Evolutionary conservation across 495 filamentous ascomycete species (phyloP).

Genomic region (Penicillium canescens): DNA sequence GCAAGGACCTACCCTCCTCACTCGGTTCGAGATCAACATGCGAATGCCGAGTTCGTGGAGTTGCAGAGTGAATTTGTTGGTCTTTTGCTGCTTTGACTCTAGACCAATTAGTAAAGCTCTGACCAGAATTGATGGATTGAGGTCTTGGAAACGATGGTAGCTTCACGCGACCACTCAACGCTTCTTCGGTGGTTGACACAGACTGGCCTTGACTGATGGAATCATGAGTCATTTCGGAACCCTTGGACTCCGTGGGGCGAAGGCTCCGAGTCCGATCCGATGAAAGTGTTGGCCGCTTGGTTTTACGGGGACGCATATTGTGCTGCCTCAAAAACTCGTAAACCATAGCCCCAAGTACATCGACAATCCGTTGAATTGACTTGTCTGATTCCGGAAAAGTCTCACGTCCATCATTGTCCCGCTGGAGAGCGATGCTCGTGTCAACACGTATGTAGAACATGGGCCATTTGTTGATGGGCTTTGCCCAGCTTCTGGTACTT

Average conservation of each 20-base stretch:
- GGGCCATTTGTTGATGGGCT: constrained; percentile 79
- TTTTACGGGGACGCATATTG: constrained; percentile 54
- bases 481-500: constrained; percentile 58
- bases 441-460: constrained; percentile 87
- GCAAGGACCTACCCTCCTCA: neutral
- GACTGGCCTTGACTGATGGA: neutral
- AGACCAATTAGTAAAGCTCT: constrained; percentile 61
- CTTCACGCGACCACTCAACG: constrained; percentile 27
- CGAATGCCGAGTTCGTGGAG: neutral
- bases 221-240: neutral
- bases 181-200: constrained; percentile 23
- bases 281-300: constrained; percentile 15
- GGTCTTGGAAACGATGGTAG: constrained; percentile 34
- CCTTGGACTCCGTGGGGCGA: neutral
- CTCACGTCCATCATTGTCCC: constrained; percentile 22
- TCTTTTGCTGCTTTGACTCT: constrained; percentile 62
- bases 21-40: neutral
- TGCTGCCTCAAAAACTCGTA: constrained; percentile 69
- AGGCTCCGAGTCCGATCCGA: constrained; percentile 1
- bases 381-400: constrained; percentile 40
- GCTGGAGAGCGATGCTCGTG: constrained; percentile 5
- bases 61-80: neutral
- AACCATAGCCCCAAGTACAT: constrained; percentile 63
- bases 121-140: constrained; percentile 11
- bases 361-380: constrained; percentile 52